Evolutionary conservation across 148 eudicot species (phyloP).

Genomic region (Fagopyrum esculentum): DNA sequence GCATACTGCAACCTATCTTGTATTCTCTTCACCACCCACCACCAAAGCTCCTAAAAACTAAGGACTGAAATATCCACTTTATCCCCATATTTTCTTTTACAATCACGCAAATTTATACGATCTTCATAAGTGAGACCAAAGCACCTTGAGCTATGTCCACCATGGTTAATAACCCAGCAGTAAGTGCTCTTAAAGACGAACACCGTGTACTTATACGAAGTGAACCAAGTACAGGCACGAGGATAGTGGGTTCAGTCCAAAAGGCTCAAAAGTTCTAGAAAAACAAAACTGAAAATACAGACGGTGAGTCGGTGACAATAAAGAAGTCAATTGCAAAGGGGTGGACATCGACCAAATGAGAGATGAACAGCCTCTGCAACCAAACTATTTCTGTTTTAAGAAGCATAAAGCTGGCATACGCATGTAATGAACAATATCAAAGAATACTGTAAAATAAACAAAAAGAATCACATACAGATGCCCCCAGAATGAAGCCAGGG

Average conservation of each 20-base stretch:
- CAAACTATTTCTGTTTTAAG: neutral
- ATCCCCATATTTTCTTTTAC: constrained; percentile 27
- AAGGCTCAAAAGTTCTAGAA: neutral
- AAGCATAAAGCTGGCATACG: neutral
- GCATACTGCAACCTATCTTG: constrained; percentile 1
- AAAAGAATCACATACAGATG: constrained; percentile 66
- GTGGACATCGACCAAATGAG: neutral
- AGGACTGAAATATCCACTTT: constrained; percentile 19
- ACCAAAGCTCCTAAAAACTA: neutral
- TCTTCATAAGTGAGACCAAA: constrained; percentile 29
- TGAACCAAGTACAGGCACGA: neutral
- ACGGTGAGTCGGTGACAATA: constrained; percentile 4
- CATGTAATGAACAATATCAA: neutral
- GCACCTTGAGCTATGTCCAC: constrained; percentile 30
- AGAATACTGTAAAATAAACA: neutral
- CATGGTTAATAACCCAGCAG: constrained; percentile 8
- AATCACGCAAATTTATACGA: constrained; percentile 33
- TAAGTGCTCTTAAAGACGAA: neutral
- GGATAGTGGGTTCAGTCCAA: constrained; percentile 6
- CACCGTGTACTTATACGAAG: neutral
- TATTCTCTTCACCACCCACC: neutral
- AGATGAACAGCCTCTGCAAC: neutral
- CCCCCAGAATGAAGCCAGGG: constrained; percentile 99
- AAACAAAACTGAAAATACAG: neutral
- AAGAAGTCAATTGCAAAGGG: neutral